Evolutionary conservation across 2,329 filamentous ascomycete species (phyloP), one percentile per base, ranked within the genome.

Genomic region (Uncinocarpus reesii): DNA sequence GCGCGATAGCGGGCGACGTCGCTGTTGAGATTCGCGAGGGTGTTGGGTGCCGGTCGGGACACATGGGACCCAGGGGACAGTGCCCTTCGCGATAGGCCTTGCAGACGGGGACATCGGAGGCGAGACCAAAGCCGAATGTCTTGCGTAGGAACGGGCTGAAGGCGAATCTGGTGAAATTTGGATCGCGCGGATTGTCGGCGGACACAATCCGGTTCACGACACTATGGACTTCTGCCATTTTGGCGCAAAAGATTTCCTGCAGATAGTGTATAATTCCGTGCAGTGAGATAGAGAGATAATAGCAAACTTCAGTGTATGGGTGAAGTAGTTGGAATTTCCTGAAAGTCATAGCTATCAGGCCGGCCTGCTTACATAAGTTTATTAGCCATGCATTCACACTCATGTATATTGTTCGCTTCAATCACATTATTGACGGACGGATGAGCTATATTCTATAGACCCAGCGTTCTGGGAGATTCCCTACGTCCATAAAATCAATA

Each of bases 111-210:
- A 84, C 79, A 64, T 85, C 80, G 31, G 83, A 78, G 18, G 86
- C 79, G 44, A 95, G 81, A 55, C 85, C 84, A 68, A 93, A 89
- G 54, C 87, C 81, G 67, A 92, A 88, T 56, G 84, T 88, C 53
- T 80, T 74, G 56, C 83, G 83, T 31, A 95, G 79, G 70, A 94
- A 95, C 40, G 86, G 83, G 26, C 80, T 82, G 75, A 95, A 95
- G 65, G 78, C 79, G 73, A 95, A 95, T 57, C 72, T 78, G 70
- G 86, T 84, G 53, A 65, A 68, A 49, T 58, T 58, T 15, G 62
- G 66, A 47, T 65, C 56, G 53, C 65, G 65, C 7, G 57, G 59
- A 36, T 57, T 56, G 44, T 64, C 63, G 24, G 63, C 59, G 13
- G 65, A 63, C 11, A 70, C 50, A 21, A 69, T 56, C 31, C 59